Evolutionary conservation across 2,329 filamentous ascomycete species (phyloP), one percentile per base, ranked within the genome.

Genomic region (Trichophyton simii): DNA sequence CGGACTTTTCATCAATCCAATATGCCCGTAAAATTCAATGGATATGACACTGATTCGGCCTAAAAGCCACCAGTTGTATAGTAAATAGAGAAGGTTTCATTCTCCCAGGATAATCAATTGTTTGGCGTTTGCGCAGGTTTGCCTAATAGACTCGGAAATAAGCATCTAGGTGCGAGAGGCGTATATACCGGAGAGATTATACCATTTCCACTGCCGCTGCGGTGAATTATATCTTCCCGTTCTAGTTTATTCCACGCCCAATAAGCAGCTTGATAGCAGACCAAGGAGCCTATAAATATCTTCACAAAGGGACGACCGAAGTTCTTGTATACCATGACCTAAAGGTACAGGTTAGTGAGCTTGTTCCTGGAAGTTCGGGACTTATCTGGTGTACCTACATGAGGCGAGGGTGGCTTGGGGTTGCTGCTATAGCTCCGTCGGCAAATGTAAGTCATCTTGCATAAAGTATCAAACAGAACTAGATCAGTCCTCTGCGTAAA

Each of bases 291-390:
- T 15, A 54, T 13, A 18, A 60, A 60, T 46, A 60, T 25, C 31
- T 60, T 60, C 20, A 60, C 6, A 60, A 60, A 60, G 4, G 59
- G 59, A 2, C 46, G 25, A 2, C 59, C 59, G 20, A 60, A 60
- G 59, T 60, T 60, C 46, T 46, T 60, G 48, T 60, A 60, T 25
- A 60, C 28, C 42, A 57, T 31, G 15, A 71, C 68, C 66, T 79
- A 79, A 34, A 78, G 4, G 11, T 46, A 72, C 76, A 75, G 79
- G 62, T 79, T 72, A 61, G 75, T 65, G 60, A 71, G 69, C 60
- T 66, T 75, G 0, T 68, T 69, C 20, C 75, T 59, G 11, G 67
- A 70, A 60, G 75, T 73, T 73, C 34, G 74, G 71, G 0, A 59
- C 68, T 11, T 66, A 65, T 1, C 66, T 61, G 46, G 71, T 68